Percentiles rank a stretch among this genome's conserved stretches.
These are phyloP conservation scores for Dunaliella primolecta DNA, from an alignment of 139 green algal genomes.

Conservation along the genomic window DNA sequence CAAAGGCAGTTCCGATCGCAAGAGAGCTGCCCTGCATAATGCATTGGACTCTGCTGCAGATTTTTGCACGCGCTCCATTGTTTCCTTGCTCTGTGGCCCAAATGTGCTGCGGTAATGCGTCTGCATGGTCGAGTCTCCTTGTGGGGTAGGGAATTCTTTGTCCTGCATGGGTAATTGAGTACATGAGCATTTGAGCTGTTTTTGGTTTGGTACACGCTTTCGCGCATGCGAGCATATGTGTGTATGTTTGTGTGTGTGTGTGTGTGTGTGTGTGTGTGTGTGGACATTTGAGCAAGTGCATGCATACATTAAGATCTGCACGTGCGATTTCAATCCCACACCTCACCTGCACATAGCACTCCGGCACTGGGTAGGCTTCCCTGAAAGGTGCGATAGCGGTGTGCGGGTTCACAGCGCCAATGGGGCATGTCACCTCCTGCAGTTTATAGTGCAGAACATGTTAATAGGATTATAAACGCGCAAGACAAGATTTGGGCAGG, in stretches of 20 bases:
- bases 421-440: conserved; percentile 22
- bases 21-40: not conserved
- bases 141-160: conserved; percentile 9
- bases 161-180: not conserved
- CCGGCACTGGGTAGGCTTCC: conserved; percentile 27
- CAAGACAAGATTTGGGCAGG: not conserved
- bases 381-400: conserved; percentile 20
- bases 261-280: not conserved
- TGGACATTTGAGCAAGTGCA: no score
- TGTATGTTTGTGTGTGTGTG: not conserved
- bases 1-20: conserved; percentile 11
- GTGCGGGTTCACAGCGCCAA: conserved; percentile 34
- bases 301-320: no score
- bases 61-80: not conserved
- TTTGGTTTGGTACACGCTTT: not conserved
- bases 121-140: conserved; percentile 2
- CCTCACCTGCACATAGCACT: conserved; percentile 13
- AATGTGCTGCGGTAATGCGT: conserved; percentile 19
- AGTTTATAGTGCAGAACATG: not conserved
- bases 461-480: not conserved
- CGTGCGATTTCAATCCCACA: no score
- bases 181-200: not conserved
- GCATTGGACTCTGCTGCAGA: conserved; percentile 2
- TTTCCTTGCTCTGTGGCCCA: not conserved
- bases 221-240: not conserved